Conservation (phyloP, 192 early-diverging fungal genomes). For the Dissophora globulifera region DNA sequence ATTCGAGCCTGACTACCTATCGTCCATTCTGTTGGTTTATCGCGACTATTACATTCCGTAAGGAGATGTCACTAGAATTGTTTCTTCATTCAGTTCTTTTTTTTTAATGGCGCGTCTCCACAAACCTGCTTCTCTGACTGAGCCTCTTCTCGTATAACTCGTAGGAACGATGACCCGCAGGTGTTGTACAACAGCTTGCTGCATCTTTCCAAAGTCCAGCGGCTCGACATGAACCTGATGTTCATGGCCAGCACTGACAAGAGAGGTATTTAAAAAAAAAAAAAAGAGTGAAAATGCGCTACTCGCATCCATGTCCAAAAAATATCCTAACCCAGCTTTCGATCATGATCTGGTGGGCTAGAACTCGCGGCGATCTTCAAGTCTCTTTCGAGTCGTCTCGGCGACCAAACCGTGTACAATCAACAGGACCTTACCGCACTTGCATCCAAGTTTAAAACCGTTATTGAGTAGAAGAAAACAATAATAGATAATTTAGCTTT, state of each 20-base stretch:
- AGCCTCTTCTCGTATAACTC: too few species aligned
- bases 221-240: constrained; percentile 43
- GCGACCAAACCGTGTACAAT: not conserved
- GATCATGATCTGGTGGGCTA: too few species aligned
- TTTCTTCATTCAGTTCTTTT: not conserved
- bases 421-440: constrained; percentile 24
- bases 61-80: not conserved
- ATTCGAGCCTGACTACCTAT: constrained; percentile 62
- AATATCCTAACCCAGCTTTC: too few species aligned
- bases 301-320: not conserved
- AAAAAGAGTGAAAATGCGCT: too few species aligned
- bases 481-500: too few species aligned
- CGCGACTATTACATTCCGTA: constrained; percentile 49
- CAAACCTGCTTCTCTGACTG: not conserved
- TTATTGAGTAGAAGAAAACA: constrained; percentile 8
- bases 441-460: constrained; percentile 45
- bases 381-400: constrained; percentile 9
- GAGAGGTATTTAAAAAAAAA: too few species aligned
- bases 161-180: constrained; percentile 33
- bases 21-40: constrained; percentile 56
- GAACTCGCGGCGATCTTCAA: constrained; percentile 31
- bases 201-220: constrained; percentile 34
- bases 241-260: constrained; percentile 39
- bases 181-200: constrained; percentile 13
- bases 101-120: not conserved